Conservation (phyloP, 371 early-diverging fungal species). For the Rhizopus sp. region DNA sequence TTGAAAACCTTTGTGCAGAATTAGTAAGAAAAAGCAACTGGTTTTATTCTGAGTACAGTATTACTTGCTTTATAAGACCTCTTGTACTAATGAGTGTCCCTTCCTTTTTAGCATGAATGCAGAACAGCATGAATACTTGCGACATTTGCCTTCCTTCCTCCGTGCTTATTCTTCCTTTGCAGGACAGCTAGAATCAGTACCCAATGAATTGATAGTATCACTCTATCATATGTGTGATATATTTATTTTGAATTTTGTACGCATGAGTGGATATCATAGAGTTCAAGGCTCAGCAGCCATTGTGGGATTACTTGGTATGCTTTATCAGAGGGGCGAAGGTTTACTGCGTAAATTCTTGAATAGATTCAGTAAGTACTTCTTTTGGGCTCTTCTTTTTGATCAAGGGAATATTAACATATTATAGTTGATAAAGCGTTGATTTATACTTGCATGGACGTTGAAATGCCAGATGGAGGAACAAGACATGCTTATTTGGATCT, state of each 20-base stretch:
- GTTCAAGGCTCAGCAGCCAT: constrained; percentile 49
- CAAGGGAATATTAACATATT: background rate
- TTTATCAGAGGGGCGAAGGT: constrained; percentile 55
- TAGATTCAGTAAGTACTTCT: constrained; percentile 45
- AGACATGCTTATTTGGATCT: constrained; percentile 31
- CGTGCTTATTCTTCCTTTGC: constrained; percentile 64
- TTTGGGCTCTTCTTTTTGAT: background rate
- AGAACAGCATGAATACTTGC: constrained; percentile 31
- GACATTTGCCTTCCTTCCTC: constrained; percentile 65
- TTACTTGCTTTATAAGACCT: background rate
- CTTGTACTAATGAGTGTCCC: background rate
- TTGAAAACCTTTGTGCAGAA: constrained; percentile 43
- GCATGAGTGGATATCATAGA: constrained; percentile 42
- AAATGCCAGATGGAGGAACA: constrained; percentile 10
- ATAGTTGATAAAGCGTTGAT: constrained; percentile 63
- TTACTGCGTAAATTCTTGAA: constrained; percentile 44
- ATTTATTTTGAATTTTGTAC: constrained; percentile 43
- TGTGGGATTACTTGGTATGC: constrained; percentile 48
- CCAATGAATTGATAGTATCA: constrained; percentile 46
- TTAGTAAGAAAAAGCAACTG: constrained; percentile 60
- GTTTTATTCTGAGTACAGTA: constrained; percentile 57
- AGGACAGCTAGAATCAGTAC: constrained; percentile 45
- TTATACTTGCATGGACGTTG: constrained; percentile 48
- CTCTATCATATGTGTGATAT: constrained; percentile 52
- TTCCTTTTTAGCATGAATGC: constrained; percentile 41